Base-by-base conservation (phyloP, 352 stramenopile genomes). In the Phytophthora foliorum region DNA sequence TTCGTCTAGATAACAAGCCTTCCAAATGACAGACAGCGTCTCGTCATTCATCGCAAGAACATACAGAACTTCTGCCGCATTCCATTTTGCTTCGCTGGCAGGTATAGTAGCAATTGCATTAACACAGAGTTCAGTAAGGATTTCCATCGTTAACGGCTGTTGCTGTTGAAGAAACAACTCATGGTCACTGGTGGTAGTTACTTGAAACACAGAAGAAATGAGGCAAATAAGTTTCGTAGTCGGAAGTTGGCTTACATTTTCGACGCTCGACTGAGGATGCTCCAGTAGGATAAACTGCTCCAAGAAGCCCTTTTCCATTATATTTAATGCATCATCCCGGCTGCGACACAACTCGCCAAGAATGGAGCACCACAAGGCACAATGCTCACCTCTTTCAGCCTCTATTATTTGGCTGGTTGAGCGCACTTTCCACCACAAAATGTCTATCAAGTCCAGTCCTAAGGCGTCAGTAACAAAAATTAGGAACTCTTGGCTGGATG, bases 391-490 rank as follows among this genome's bases (percentile, higher is more conserved):
- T 0, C 32, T 27, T 16, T 46, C 46, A 36, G 2, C 9, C 22
- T 59, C 19, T 19, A n/a, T 10, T 1, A 53, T 22, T 13, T 36
- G 24, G 10, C 13, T 57, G 0, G 14, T 16, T 21, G 32, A 16
- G 9, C 13, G 41, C 5, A 63, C 22, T 42, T 73, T 16, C 58
- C 59, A 73, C 45, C 65, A 60, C 6, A 73, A 27, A 3, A 50
- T 32, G 8, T 73, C 65, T 7, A 73, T 44, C 39, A 73, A 59
- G 21, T 73, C 31, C 7, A 73, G 2, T 17, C 59, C 42, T 6
- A 42, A 58, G 6, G 38, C 46, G 9, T 54, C 25, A 1, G 22
- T n/a, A 29, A 45, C 29, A 42, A 65, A 73, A 13, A 3, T 14
- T 19, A 32, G 25, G 16, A 46, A 69, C 6, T 57, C 42, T 1